Percentiles rank a stretch among this genome's conserved stretches.
These are phyloP conservation scores for Blastobotrys arbuscula DNA, from an alignment of 1,139 yeast genomes.

Conservation along the genomic window DNA sequence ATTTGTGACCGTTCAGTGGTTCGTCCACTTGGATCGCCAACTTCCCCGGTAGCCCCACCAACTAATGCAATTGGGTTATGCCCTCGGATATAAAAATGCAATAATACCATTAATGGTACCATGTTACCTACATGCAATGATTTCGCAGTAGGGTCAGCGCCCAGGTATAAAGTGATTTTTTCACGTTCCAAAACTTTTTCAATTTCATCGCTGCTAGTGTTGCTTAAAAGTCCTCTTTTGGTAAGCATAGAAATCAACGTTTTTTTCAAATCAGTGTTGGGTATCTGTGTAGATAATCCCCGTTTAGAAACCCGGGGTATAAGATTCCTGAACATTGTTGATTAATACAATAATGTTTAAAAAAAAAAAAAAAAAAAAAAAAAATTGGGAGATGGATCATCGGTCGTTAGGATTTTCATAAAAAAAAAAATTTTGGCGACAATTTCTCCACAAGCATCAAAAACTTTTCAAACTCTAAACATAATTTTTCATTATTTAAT, in stretches of 20 bases:
- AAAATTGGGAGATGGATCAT: neutral
- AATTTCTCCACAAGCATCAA: neutral
- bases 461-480: no score
- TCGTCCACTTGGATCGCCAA: conserved; percentile 97
- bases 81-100: conserved; percentile 81
- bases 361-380: neutral
- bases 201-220: conserved; percentile 31
- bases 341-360: neutral
- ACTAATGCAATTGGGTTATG: conserved; percentile 76
- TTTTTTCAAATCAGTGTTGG: conserved; percentile 6
- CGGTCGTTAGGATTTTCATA: neutral
- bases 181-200: conserved; percentile 37
- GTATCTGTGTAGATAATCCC: neutral
- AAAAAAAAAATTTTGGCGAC: neutral
- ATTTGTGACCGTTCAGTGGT: conserved; percentile 62
- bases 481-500: neutral
- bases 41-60: conserved; percentile 98
- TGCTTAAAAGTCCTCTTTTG: conserved; percentile 23
- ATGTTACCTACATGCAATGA: conserved; percentile 90
- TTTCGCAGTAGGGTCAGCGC: conserved; percentile 93
- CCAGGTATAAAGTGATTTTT: conserved; percentile 68
- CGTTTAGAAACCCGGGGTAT: neutral
- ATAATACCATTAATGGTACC: conserved; percentile 74
- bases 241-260: conserved; percentile 20
- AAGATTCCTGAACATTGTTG: neutral